These are phyloP conservation scores for Wallacemonas sp. DNA, from an alignment of 208 protist genomes.

Conservation along the genomic window DNA sequence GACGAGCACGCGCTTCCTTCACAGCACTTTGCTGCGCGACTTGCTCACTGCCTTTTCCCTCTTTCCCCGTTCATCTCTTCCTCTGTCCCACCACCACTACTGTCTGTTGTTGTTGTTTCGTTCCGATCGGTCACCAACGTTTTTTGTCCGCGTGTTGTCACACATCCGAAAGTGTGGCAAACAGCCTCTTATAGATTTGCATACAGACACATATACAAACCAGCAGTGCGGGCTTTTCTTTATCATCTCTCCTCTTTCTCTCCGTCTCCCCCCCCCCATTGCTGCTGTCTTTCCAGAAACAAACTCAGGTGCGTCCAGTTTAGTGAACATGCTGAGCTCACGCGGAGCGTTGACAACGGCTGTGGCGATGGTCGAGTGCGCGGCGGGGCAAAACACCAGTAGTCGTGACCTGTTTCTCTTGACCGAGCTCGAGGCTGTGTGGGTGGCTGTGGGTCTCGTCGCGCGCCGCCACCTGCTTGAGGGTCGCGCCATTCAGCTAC, in stretches of 20 bases:
- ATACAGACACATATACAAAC: neutral
- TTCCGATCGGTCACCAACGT: too few relatives aligned
- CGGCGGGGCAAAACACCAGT: conserved; percentile 52
- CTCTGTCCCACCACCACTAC: too few relatives aligned
- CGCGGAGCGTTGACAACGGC: conserved; percentile 74
- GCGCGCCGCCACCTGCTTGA: conserved; percentile 60
- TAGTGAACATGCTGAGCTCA: conserved; percentile 61
- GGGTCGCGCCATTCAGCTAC: conserved; percentile 21
- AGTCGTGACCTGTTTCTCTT: conserved; percentile 72
- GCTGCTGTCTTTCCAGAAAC: too few relatives aligned
- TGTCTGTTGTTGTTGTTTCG: too few relatives aligned
- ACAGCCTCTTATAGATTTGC: neutral
- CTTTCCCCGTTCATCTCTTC: too few relatives aligned
- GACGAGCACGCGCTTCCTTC: too few relatives aligned
- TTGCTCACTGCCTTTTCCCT: too few relatives aligned
- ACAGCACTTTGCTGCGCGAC: too few relatives aligned
- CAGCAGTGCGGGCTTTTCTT: too few relatives aligned
- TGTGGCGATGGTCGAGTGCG: conserved; percentile 81
- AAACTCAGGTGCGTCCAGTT: neutral
- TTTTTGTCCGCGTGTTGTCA: too few relatives aligned
- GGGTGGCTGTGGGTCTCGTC: conserved; percentile 63
- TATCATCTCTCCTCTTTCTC: neutral
- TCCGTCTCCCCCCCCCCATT: neutral
- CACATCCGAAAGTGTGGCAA: too few relatives aligned
- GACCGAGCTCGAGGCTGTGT: conserved; percentile 81